These are phyloP conservation scores for Geranium incanum DNA, from an alignment of 441 rosid genomes.

Conservation along the genomic window DNA sequence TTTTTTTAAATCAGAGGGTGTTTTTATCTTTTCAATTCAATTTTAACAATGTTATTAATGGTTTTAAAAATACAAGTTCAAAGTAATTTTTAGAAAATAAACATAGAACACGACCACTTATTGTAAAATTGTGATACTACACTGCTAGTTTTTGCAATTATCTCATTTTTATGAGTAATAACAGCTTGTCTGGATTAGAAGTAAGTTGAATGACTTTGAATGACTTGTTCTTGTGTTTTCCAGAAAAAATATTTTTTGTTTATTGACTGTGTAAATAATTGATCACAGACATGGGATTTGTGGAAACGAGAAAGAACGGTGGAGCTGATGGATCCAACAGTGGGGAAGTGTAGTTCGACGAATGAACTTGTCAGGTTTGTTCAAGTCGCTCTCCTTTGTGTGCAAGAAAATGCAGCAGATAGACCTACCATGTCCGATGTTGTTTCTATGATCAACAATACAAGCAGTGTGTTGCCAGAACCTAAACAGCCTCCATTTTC, in stretches of 20 bases:
- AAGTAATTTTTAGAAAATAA: no score
- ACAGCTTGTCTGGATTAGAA: no score
- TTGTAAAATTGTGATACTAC: no score
- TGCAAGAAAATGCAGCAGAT: constrained; percentile 53
- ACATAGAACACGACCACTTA: no score
- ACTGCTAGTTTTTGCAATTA: no score
- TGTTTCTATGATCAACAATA: not conserved
- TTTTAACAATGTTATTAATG: no score
- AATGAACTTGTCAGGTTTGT: constrained; percentile 35
- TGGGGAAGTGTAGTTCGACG: constrained; percentile 21
- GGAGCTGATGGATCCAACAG: constrained; percentile 32
- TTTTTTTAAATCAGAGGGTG: no score
- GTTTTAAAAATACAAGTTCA: no score
- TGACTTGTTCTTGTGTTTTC: not conserved
- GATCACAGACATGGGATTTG: constrained; percentile 46
- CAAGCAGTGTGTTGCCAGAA: not conserved
- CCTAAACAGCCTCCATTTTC: not conserved
- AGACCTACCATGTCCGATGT: constrained; percentile 45
- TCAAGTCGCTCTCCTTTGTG: constrained; percentile 42
- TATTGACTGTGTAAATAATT: no score
- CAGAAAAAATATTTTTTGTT: not conserved
- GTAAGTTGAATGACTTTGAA: no score
- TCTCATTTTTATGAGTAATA: no score
- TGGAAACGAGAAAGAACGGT: constrained; percentile 38
- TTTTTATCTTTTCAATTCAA: no score